Base-by-base conservation (phyloP, 805 yeast genomes). In the Kluyveromyces starmeri region DNA sequence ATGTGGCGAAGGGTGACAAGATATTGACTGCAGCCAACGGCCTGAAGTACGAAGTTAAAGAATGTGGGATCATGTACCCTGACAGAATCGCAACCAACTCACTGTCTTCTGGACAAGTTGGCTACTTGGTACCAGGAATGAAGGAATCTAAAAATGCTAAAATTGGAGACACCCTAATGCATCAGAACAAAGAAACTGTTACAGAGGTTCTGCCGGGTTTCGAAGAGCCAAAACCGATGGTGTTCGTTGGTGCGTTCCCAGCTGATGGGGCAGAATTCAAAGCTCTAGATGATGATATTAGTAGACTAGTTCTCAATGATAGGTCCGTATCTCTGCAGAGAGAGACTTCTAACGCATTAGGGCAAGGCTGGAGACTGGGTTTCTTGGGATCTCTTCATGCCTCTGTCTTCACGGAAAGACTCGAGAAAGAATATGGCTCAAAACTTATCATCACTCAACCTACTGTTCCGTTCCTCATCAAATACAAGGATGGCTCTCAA, bases 211-310 rank as follows among this genome's bases (percentile, higher is more conserved):
- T 89, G 17, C 95, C 94, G 1, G 97, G 97, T 1, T 92, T 89
- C 56, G 96, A 88, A 58, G 96, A 85, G 48, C 88, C 94, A 1
- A 88, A 92, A 57, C 96, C 97, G 1, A 92, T 92, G 97, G 97
- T 89, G 7, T 92, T 89, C 55, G 94, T 89, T 32, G 97, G 97
- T 10, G 98, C 97, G 0, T 89, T 85, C 48, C 97, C 98, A 0
- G 92, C 96, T 0, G 95, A 89, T 50, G 95, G 95, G 4, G 71
- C 80, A 0, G 95, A 89, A 48, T 89, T 89, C 56, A 82, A 83
- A 41, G 79, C 73, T 18, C 68, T 89, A 65, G 94, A 92, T 51
- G 97, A 92, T 48, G 80, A 86, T 54, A 75, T 89, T 58, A 83
- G 80, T 47, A 86, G 85, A 50, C 65, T 89, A 43, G 94, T 89